Base-by-base conservation (phyloP, 2,329 filamentous ascomycete genomes). In the Metarhizium robertsii region DNA sequence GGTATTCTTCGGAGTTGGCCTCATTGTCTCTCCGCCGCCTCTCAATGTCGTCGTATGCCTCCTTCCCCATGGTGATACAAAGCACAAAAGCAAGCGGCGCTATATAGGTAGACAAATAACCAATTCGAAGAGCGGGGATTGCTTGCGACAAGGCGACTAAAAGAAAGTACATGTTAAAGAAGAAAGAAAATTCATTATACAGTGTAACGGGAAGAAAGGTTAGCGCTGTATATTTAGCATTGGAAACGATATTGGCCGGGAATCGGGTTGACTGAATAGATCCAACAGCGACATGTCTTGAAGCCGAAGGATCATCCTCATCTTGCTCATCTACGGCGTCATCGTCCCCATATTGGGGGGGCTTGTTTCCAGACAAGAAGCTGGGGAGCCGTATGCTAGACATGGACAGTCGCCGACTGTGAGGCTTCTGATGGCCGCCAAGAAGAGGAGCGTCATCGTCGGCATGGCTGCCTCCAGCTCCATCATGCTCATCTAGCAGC, bases 141-240 rank as follows among this genome's bases (percentile, higher is more conserved):
- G 90, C 86, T 72, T 99, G 94, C 42, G 92, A 97, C 52, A 97
- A 73, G 6, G 94, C 95, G 52, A 99, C 94, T 30, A 97, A 84
- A 55, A 99, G 78, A 70, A 99, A 99, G 70, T 99, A 99, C 78
- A 97, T 90, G 79, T 99, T 99, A 79, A 99, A 96, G 74, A 99
- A 99, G 76, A 97, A 99, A 57, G 92, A 96, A 69, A 99, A 99
- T 68, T 99, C 94, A 73, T 97, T 97, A 73, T 96, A 99, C 25
- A 99, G 77, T 0, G 94, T 99, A 53, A 92, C 79, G 2, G 95
- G 95, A 14, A 99, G 79, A 71, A 99, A 99, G 53, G 88, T 96
- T 76, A 92, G 87, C 1, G 92, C 85, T 34, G 92, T 97, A 71
- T 99, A 99, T 78, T 97, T 99, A 55, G 94, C 92, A 69, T 99